Percentiles rank a stretch among this genome's conserved stretches.
Evolutionary conservation across 2,329 filamentous ascomycete genomes (phyloP).

Genomic region (Fusarium tjaetaba): DNA sequence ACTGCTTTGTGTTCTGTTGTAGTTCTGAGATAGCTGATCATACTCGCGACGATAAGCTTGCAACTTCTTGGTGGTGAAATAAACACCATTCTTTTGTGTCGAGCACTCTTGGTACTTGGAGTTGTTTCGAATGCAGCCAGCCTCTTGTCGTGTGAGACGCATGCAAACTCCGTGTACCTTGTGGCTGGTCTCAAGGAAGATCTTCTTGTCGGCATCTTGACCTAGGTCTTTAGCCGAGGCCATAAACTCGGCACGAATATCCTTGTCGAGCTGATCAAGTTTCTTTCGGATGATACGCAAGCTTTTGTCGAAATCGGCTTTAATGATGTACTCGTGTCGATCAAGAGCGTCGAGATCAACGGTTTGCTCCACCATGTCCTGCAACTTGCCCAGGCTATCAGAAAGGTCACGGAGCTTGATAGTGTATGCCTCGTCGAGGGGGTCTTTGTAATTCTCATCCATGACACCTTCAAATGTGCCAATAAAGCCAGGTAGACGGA

Average conservation of each 20-base stretch:
- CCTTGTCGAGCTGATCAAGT: slow-evolving; percentile 82
- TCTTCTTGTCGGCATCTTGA: slow-evolving; percentile 97
- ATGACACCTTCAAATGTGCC: slow-evolving; percentile 91
- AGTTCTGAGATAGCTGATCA: slow-evolving; percentile 92
- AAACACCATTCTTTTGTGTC: slow-evolving; percentile 98
- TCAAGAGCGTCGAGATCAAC: slow-evolving; percentile 95
- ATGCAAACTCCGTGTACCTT: slow-evolving; percentile 97
- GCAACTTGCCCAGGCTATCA: slow-evolving; percentile 83
- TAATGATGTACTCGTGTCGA: slow-evolving; percentile 98
- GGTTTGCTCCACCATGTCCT: slow-evolving; percentile 98
- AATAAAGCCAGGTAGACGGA: slow-evolving; percentile 89
- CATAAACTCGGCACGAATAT: slow-evolving; percentile 85
- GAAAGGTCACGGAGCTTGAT: slow-evolving; percentile 80
- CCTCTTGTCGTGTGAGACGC: slow-evolving; percentile 89
- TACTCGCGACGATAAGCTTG: slow-evolving; percentile 87
- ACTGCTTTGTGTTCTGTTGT: slow-evolving; percentile 92
- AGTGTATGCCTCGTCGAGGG: slow-evolving; percentile 88
- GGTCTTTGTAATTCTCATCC: slow-evolving; percentile 91
- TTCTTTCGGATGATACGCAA: slow-evolving; percentile 90
- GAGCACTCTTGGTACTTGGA: slow-evolving; percentile 92
- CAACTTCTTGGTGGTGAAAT: slow-evolving; percentile 89
- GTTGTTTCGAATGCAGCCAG: slow-evolving; percentile 92
- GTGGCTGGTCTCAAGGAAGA: slow-evolving; percentile 92
- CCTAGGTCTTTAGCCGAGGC: slow-evolving; percentile 81
- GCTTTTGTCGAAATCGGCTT: slow-evolving; percentile 94